Base-by-base conservation (phyloP, 2,329 filamentous ascomycete genomes). In the Hypoxylon sp. region DNA sequence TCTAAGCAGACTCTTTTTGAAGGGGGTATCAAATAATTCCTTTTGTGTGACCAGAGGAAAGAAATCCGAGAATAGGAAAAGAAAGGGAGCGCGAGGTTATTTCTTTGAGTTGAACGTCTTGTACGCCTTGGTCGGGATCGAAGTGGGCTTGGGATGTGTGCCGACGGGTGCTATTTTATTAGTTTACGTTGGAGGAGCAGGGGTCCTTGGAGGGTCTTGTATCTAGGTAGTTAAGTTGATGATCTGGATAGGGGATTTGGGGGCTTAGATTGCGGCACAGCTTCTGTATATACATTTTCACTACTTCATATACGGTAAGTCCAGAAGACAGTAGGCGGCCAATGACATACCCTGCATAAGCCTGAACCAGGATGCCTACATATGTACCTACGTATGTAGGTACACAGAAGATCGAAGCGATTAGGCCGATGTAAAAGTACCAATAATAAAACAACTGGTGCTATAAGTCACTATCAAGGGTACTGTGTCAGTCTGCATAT, bases 191-290 rank as follows among this genome's bases (percentile, higher is more conserved):
- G 50, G 50, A 56, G 49, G 59, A 56, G 51, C 48, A 58, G 50
- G 59, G 57, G 43, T 45, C 38, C 17, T 60, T 51, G 38, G 49
- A 57, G 50, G 25, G 3, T 38, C 17, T 30, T 30, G 25, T 21
- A 38, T 13, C 58, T 45, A 48, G 58, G 23, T 55, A 30, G 21
- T 25, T 30, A 43, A 48, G 57, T n/a, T n/a, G n/a, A 49, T 45
- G 63, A 63, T 69, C 63, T 64, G 58, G 60, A 55, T 63, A 60
- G 46, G 52, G 64, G 60, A 63, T 60, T 67, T 64, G 67, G 63
- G 67, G 67, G 67, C 67, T 69, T 69, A 69, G 67, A 67, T 59
- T 67, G 63, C 60, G 67, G 67, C 67, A 69, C 67, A 67, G 67
- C 52, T 58, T 61, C 45, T 46, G 65, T 64, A 60, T 67, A 62